Conservation (phyloP, 768 basidiomycete species). For the Mycena epipterygia region DNA sequence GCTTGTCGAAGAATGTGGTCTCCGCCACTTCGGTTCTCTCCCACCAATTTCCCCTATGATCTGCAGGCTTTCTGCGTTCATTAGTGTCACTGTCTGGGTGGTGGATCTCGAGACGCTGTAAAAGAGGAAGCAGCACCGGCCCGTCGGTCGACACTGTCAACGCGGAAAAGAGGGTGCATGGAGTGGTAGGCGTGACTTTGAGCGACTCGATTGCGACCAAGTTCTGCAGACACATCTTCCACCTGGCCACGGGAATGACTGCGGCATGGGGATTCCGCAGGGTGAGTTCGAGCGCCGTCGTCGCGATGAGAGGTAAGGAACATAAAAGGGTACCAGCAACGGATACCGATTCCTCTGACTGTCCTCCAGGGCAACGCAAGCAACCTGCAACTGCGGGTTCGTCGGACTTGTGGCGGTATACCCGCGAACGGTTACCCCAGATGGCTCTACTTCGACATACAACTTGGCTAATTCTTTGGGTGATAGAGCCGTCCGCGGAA, state of each 20-base stretch:
- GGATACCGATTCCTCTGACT: constrained; percentile 1
- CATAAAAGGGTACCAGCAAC: background rate
- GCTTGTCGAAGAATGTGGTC: constrained; percentile 7
- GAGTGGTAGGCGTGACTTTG: constrained; percentile 9
- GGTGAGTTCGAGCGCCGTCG: constrained; percentile 6
- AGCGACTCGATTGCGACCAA: constrained; percentile 8
- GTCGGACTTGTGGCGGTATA: background rate
- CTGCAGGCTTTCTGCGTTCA: background rate
- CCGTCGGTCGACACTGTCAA: background rate
- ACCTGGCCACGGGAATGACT: constrained; percentile 1
- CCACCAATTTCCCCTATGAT: constrained; percentile 17
- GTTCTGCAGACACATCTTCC: constrained; percentile 2
- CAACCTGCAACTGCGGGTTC: background rate
- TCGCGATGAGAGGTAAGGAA: constrained; percentile 2
- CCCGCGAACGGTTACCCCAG: background rate
- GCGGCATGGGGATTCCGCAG: constrained; percentile 2
- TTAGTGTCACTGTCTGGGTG: background rate
- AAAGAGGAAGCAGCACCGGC: constrained; percentile 7
- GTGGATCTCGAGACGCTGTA: constrained; percentile 14
- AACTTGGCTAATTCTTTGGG: background rate
- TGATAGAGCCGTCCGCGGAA: background rate
- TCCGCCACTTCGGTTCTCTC: background rate
- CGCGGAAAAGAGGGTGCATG: constrained; percentile 12
- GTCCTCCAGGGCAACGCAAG: constrained; percentile 6
- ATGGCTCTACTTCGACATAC: constrained; percentile 2